phyloP scores from a whole-genome alignment of 257 asterid genomes.

The Perilla frutescens region DNA sequence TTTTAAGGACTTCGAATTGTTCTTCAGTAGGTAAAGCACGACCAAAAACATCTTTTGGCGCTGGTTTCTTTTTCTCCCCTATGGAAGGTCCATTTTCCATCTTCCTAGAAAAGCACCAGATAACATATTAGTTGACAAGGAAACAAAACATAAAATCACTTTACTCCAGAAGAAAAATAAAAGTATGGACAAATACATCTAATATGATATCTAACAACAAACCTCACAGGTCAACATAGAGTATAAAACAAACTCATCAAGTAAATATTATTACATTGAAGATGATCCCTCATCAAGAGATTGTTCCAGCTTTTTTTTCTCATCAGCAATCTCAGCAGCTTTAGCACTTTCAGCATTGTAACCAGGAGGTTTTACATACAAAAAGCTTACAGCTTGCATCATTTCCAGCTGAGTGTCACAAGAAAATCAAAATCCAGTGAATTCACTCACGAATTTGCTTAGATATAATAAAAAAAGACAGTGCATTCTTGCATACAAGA shows the following conservation, averaged over 20 bases:
- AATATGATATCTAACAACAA: conserved; percentile 15
- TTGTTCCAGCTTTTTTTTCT: conserved; percentile 52
- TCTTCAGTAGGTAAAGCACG: conserved; percentile 94
- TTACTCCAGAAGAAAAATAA: conserved; percentile 10
- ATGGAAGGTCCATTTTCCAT: conserved; percentile 48
- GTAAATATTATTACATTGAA: conserved; percentile 55
- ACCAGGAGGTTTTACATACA: conserved; percentile 98
- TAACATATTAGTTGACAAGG: conserved; percentile 25
- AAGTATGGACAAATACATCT: background rate
- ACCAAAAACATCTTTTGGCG: conserved; percentile 90
- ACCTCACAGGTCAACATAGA: background rate
- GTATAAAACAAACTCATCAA: conserved; percentile 12
- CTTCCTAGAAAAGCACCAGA: conserved; percentile 52
- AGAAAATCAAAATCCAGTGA: conserved; percentile 25
- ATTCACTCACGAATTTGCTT: conserved; percentile 26
- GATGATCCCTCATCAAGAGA: conserved; percentile 53
- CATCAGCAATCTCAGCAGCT: conserved; percentile 89
- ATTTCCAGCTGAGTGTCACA: conserved; percentile 72
- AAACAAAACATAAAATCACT: conserved; percentile 1
- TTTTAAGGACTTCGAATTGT: conserved; percentile 92
- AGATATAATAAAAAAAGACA: background rate
- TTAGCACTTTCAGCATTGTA: conserved; percentile 96
- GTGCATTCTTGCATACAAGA: background rate
- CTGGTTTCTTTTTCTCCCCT: conserved; percentile 74
- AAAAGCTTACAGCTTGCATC: conserved; percentile 99